Conservation (phyloP, 1,139 yeast genomes). For the Kodamaea arcana region DNA sequence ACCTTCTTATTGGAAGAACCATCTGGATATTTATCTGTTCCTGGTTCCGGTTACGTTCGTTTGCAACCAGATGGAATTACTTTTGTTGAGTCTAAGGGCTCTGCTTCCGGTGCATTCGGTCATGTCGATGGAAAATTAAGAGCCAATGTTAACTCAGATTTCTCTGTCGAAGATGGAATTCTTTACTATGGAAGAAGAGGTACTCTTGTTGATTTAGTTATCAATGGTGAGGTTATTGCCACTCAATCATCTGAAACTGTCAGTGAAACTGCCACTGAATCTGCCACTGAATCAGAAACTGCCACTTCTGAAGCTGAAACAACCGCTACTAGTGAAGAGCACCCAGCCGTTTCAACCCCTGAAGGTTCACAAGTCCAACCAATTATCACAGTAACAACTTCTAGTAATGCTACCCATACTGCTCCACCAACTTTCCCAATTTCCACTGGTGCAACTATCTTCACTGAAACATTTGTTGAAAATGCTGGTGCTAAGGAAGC, state of each 20-base stretch:
- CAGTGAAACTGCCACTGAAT: neutral
- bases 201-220: constrained; percentile 5
- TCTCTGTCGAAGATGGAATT: constrained; percentile 9
- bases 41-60: constrained; percentile 17
- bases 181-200: constrained; percentile 3
- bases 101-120: constrained; percentile 29
- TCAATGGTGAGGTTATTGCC: constrained; percentile 1
- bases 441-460: too few species aligned
- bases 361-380: neutral
- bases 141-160: constrained; percentile 10
- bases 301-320: neutral
- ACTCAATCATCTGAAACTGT: neutral
- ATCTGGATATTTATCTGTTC: constrained; percentile 21
- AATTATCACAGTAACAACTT: too few species aligned
- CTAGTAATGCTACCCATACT: too few species aligned
- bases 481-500: too few species aligned
- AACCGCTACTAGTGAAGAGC: neutral
- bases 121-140: constrained; percentile 23
- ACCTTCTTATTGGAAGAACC: constrained; percentile 27
- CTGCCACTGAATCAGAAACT: neutral
- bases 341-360: neutral
- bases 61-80: constrained; percentile 14
- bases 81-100: constrained; percentile 10
- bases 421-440: too few species aligned
- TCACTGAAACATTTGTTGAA: too few species aligned